phyloP scores from a whole-genome alignment of 2,329 filamentous ascomycete species.

The Hortaea sp. region DNA sequence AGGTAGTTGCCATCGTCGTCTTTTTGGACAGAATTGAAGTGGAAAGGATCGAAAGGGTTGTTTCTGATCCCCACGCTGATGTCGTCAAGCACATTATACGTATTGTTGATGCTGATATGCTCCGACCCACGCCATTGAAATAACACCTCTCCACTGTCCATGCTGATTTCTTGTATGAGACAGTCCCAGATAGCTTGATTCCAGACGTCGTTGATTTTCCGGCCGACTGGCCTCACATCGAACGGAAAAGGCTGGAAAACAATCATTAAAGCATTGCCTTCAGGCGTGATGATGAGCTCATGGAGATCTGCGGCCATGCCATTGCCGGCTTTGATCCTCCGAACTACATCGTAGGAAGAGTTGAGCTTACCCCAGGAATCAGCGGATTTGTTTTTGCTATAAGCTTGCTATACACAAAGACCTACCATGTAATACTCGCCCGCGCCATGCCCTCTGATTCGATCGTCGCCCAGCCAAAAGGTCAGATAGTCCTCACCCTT shows the following conservation, averaged over 20 bases:
- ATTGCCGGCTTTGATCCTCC: constrained; percentile 28
- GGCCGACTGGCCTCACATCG: constrained; percentile 14
- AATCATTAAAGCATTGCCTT: constrained; percentile 32
- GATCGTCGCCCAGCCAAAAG: constrained; percentile 26
- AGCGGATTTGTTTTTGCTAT: too few species aligned
- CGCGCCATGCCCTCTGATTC: constrained; percentile 19
- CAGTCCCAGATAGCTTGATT: constrained; percentile 18
- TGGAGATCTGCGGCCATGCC: constrained; percentile 30
- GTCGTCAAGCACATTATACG: constrained; percentile 23
- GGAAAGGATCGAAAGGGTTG: constrained; percentile 44
- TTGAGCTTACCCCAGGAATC: constrained; percentile 7
- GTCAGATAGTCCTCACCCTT: constrained; percentile 24
- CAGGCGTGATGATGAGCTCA: constrained; percentile 32
- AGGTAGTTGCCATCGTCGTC: constrained; percentile 42
- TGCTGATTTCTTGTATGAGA: constrained; percentile 31
- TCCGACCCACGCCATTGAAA: constrained; percentile 50
- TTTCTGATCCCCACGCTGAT: constrained; percentile 28
- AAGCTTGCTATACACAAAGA: constrained; percentile 1
- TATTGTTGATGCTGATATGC: constrained; percentile 39
- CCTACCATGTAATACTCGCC: constrained; percentile 16
- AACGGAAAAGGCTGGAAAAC: constrained; percentile 23
- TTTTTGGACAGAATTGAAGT: constrained; percentile 48
- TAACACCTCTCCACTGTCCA: constrained; percentile 42
- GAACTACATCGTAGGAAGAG: constrained; percentile 22
- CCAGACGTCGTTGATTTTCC: constrained; percentile 13